Percentiles rank a stretch among this genome's conserved stretches.
Conservation (phyloP, 192 early-diverging fungal species). For the Podila epigama region DNA sequence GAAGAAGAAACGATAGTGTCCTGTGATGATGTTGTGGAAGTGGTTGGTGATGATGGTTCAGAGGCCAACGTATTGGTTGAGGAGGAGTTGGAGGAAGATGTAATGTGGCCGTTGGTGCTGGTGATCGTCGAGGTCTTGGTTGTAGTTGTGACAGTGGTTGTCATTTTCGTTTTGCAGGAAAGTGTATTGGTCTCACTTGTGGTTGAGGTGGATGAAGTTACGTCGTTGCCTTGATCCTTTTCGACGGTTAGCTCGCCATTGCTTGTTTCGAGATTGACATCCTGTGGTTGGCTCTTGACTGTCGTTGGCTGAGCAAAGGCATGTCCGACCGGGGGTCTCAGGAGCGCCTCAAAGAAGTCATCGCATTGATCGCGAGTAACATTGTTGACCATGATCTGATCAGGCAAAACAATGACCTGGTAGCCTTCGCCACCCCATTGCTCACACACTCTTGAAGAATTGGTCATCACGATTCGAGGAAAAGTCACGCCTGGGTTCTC, state of each 20-base stretch:
- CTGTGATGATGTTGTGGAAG: not conserved
- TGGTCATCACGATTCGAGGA: slow-evolving; percentile 57
- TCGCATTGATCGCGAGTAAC: slow-evolving; percentile 51
- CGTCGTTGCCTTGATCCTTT: slow-evolving; percentile 12
- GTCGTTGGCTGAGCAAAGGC: not conserved
- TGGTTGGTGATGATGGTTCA: not conserved
- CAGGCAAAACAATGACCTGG: slow-evolving; percentile 57
- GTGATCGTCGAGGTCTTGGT: slow-evolving; percentile 7
- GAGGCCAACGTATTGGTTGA: not conserved
- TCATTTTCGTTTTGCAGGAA: not conserved
- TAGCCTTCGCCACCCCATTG: slow-evolving; percentile 36
- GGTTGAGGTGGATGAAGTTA: not conserved
- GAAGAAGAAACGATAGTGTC: not conserved
- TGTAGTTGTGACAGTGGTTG: not conserved
- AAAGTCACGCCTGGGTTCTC: slow-evolving; percentile 20
- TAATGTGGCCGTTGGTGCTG: not conserved
- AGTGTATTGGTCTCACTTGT: not conserved
- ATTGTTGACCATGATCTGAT: slow-evolving; percentile 61
- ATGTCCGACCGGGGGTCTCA: slow-evolving; percentile 16
- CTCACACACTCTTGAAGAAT: slow-evolving; percentile 40
- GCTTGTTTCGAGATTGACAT: not conserved
- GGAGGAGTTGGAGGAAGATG: slow-evolving; percentile 8
- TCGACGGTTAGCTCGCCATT: slow-evolving; percentile 4
- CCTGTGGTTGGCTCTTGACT: not conserved
- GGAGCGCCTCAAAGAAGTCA: slow-evolving; percentile 56